These are phyloP conservation scores for Gossypium arboreum DNA, from an alignment of 345 rosid genomes.

Conservation along the genomic window DNA sequence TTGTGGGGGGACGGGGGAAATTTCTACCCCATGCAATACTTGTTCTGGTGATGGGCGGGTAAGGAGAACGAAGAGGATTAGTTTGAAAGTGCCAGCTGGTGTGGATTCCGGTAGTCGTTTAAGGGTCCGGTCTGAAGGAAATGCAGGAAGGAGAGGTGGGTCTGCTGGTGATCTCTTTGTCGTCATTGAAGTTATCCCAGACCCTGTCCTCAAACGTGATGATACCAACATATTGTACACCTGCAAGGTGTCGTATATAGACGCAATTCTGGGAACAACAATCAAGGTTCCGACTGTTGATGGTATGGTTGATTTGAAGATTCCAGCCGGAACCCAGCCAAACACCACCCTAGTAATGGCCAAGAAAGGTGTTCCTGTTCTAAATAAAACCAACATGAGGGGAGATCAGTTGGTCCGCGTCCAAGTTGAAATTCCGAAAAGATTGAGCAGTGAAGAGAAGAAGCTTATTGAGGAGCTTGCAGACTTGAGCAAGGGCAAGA, in stretches of 20 bases:
- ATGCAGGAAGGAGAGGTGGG: slow-evolving; percentile 89
- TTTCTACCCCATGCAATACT: slow-evolving; percentile 19
- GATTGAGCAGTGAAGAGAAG: slow-evolving; percentile 81
- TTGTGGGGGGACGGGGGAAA: slow-evolving; percentile 77
- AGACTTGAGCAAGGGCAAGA: slow-evolving; percentile 79
- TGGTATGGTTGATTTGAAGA: slow-evolving; percentile 87
- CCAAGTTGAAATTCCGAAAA: slow-evolving; percentile 94
- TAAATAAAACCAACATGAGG: slow-evolving; percentile 83
- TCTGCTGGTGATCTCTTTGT: slow-evolving; percentile 91
- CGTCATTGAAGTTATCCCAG: slow-evolving; percentile 75
- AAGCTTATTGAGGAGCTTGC: slow-evolving; percentile 86
- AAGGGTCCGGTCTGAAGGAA: slow-evolving; percentile 93
- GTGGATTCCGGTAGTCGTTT: slow-evolving; percentile 94
- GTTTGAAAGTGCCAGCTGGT: slow-evolving; percentile 92
- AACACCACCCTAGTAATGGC: slow-evolving; percentile 93
- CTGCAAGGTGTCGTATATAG: slow-evolving; percentile 83
- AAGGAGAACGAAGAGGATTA: slow-evolving; percentile 80
- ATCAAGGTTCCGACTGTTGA: slow-evolving; percentile 41
- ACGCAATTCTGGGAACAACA: slow-evolving; percentile 75
- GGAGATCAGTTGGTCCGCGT: slow-evolving; percentile 97
- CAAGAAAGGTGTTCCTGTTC: slow-evolving; percentile 84
- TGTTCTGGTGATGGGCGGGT: slow-evolving; percentile 95
- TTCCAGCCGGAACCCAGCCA: slow-evolving; percentile 93
- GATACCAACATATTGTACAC: slow-evolving; percentile 81
- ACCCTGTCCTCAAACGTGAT: slow-evolving; percentile 77